These are phyloP conservation scores for Orbilia quercus DNA, from an alignment of 2,329 filamentous ascomycete species.

Conservation along the genomic window DNA sequence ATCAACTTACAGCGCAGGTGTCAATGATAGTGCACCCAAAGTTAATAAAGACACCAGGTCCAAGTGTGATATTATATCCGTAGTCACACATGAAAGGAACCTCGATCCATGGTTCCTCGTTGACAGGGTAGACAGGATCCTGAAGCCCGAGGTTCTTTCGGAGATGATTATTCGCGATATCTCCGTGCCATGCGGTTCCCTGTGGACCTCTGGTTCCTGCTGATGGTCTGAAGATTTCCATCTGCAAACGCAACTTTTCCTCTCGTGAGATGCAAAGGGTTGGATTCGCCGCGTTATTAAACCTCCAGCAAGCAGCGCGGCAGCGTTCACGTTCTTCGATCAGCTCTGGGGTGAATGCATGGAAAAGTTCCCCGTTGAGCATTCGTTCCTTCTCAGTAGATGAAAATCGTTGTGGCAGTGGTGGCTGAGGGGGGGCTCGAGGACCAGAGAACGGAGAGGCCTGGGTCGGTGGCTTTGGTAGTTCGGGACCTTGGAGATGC, in stretches of 20 bases:
- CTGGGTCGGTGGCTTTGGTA: constrained; percentile 63
- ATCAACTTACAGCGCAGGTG: constrained; percentile 70
- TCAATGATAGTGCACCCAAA: constrained; percentile 88
- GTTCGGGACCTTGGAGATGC: constrained; percentile 61
- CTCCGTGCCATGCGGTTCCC: constrained; percentile 44
- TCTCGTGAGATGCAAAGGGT: constrained; percentile 75
- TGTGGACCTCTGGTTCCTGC: constrained; percentile 53
- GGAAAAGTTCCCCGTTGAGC: constrained; percentile 81
- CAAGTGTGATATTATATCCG: constrained; percentile 92
- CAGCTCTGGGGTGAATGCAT: constrained; percentile 80
- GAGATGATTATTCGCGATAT: constrained; percentile 46
- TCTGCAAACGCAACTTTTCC: constrained; percentile 77
- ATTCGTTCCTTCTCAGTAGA: constrained; percentile 85
- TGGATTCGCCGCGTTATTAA: constrained; percentile 82
- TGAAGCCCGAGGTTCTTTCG: constrained; percentile 49
- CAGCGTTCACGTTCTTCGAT: constrained; percentile 86
- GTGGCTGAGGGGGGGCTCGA: constrained; percentile 68
- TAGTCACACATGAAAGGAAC: constrained; percentile 93
- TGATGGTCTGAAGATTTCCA: constrained; percentile 68
- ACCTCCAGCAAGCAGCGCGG: constrained; percentile 81
- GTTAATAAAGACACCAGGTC: constrained; percentile 83
- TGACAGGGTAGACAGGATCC: constrained; percentile 53
- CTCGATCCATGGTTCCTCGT: constrained; percentile 70
- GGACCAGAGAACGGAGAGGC: constrained; percentile 71
- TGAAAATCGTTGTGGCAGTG: constrained; percentile 64